Evolutionary conservation across 192 early-diverging fungal species (phyloP).

Genomic region (Chytriomyces sp.): DNA sequence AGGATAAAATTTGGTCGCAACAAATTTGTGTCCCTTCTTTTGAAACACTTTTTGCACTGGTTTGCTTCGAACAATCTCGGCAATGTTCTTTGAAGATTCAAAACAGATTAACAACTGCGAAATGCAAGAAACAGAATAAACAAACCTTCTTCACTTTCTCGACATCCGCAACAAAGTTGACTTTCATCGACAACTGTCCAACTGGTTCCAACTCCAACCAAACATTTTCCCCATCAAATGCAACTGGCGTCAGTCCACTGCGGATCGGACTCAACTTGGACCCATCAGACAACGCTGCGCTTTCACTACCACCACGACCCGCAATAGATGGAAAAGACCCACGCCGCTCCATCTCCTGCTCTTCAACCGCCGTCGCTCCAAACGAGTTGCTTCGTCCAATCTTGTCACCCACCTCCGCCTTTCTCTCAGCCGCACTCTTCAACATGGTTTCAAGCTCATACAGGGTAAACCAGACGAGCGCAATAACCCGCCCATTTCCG

Average conservation of each 20-base stretch:
- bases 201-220: conserved; percentile 94
- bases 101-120: not conserved
- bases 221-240: conserved; percentile 68
- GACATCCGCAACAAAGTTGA: conserved; percentile 66
- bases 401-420: not conserved
- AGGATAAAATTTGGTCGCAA: conserved; percentile 86
- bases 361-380: not conserved
- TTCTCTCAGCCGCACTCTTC: not conserved
- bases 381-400: not conserved
- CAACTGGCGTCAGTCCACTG: not conserved
- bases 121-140: not conserved
- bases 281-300: not conserved
- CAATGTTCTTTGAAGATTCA: conserved; percentile 22
- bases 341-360: not conserved
- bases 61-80: conserved; percentile 52
- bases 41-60: conserved; percentile 85
- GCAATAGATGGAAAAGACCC: too few relatives aligned
- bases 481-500: conserved; percentile 58
- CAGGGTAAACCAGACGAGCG: conserved; percentile 89
- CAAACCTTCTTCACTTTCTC: conserved; percentile 30
- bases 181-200: conserved; percentile 83
- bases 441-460: conserved; percentile 86
- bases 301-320: not conserved
- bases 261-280: not conserved
- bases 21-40: conserved; percentile 95